Base-by-base conservation (phyloP, 106 monocot species). In the Gastrodia elata region DNA sequence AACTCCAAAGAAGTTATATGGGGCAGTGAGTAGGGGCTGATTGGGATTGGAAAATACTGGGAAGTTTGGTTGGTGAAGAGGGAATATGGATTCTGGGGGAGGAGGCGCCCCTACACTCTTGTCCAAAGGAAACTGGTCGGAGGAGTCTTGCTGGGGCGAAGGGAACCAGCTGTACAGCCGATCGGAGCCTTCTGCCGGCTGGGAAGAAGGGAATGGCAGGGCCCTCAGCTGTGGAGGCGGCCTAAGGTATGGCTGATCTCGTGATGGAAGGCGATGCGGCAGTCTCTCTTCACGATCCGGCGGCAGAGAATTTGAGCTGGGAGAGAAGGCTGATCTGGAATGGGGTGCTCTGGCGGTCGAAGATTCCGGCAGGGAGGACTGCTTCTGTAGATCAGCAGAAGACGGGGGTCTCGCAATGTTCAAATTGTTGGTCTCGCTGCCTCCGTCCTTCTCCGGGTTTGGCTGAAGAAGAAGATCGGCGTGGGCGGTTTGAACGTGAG, bases 311-410 rank as follows among this genome's bases (percentile, higher is more conserved):
- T 68, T 86, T 15, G 84, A 83, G 57, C 61, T 86, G 56, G 93
- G 86, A 4, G 90, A 90, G 38, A 90, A 85, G 26, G 72, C 78
- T 15, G 85, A 64, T 70, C 82, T 82, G 28, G 78, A 26, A n/a
- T n/a, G n/a, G 22, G 85, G 87, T 69, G 84, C 92, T 49, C 84
- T 82, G 5, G 87, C 90, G 27, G 92, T 90, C 11, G 94, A 94
- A 24, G 78, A 68, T 75, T 94, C 94, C 36, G 84, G 87, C 25
- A 70, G 76, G 32, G 78, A 39, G 14, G 85, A 79, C 49, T 92
- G 86, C 68, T 81, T 92, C 44, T 84, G 81, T 36, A 69, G 20
- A 13, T 86, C 88, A 16, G 81, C 75, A 0, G 84, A 86, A 34
- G 85, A 75, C n/a, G n/a, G n/a, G 11, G 82, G 79, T 58, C 73